Percentiles rank a stretch among this genome's conserved stretches.
phyloP scores from a whole-genome alignment of 2,329 filamentous ascomycete genomes.

The Aaosphaeria pasadenensis region DNA sequence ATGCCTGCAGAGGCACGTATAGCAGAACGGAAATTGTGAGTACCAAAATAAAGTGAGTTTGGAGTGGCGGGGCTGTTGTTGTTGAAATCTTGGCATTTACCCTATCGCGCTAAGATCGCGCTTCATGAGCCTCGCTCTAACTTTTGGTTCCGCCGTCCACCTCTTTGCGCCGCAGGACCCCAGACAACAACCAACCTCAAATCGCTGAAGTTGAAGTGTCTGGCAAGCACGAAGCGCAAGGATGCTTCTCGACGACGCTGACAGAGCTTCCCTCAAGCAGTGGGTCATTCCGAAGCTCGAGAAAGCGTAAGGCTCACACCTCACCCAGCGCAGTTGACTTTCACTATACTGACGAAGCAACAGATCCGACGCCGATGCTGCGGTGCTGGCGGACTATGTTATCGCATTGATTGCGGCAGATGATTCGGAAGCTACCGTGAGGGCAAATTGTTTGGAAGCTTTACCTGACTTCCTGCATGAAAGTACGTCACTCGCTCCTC shows the following conservation, averaged over 20 bases:
- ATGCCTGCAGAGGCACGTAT: too few species aligned
- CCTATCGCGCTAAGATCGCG: too few species aligned
- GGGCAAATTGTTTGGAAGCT: conserved; percentile 66
- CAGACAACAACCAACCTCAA: too few species aligned
- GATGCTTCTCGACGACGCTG: conserved; percentile 56
- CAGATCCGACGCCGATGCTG: conserved; percentile 75
- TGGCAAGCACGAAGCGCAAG: conserved; percentile 4
- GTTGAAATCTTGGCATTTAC: too few species aligned
- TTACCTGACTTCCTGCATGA: conserved; percentile 74
- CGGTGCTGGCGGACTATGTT: conserved; percentile 83
- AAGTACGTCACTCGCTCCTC: conserved; percentile 41
- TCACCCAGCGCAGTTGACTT: neutral
- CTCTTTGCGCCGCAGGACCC: too few species aligned
- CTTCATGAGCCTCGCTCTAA: too few species aligned
- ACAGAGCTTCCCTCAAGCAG: conserved; percentile 61
- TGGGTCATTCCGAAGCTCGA: conserved; percentile 78
- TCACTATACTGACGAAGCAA: conserved; percentile 1
- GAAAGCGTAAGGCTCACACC: conserved; percentile 58
- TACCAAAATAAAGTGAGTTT: too few species aligned
- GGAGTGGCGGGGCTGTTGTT: too few species aligned
- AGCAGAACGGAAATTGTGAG: too few species aligned
- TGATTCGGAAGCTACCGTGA: conserved; percentile 61
- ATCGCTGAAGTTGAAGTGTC: too few species aligned
- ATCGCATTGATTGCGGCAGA: conserved; percentile 72
- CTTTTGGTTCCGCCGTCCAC: too few species aligned